phyloP scores from a whole-genome alignment of 1,139 yeast genomes.

The Magnusiomyces suaveolens region DNA sequence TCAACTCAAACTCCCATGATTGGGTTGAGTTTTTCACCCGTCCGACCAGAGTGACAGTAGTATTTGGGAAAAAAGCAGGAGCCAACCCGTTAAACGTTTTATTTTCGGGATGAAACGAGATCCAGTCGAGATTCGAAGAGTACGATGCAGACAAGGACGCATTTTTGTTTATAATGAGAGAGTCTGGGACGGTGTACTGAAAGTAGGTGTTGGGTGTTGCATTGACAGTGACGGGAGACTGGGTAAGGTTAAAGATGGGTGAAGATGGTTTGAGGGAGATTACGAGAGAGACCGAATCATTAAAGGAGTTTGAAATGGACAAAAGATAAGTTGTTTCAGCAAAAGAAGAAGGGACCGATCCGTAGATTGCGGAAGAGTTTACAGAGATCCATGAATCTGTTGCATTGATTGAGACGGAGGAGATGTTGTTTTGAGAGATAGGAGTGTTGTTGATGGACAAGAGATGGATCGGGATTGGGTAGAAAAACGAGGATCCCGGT shows the following conservation, averaged over 20 bases:
- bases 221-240: constrained; percentile 38
- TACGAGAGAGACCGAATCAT: constrained; percentile 55
- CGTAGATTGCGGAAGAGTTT: constrained; percentile 33
- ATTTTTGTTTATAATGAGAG: constrained; percentile 6
- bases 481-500: constrained; percentile 44
- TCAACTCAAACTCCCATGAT: neutral
- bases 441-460: constrained; percentile 37
- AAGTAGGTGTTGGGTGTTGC: constrained; percentile 59
- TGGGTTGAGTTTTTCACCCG: neutral
- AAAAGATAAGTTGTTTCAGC: constrained; percentile 38
- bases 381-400: constrained; percentile 46
- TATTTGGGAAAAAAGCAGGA: constrained; percentile 9
- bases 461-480: constrained; percentile 50
- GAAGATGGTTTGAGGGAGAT: constrained; percentile 29
- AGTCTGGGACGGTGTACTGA: constrained; percentile 43
- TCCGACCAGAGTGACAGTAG: constrained; percentile 9
- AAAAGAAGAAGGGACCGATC: constrained; percentile 47
- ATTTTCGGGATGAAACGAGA: constrained; percentile 7
- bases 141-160: constrained; percentile 6
- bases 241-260: constrained; percentile 5
- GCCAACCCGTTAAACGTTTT: constrained; percentile 10
- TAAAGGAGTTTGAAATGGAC: constrained; percentile 50
- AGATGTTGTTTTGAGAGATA: no score
- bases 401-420: constrained; percentile 39
- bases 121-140: constrained; percentile 10